These are phyloP conservation scores for Scedosporium apiospermum DNA, from an alignment of 2,329 filamentous ascomycete species.

Conservation along the genomic window DNA sequence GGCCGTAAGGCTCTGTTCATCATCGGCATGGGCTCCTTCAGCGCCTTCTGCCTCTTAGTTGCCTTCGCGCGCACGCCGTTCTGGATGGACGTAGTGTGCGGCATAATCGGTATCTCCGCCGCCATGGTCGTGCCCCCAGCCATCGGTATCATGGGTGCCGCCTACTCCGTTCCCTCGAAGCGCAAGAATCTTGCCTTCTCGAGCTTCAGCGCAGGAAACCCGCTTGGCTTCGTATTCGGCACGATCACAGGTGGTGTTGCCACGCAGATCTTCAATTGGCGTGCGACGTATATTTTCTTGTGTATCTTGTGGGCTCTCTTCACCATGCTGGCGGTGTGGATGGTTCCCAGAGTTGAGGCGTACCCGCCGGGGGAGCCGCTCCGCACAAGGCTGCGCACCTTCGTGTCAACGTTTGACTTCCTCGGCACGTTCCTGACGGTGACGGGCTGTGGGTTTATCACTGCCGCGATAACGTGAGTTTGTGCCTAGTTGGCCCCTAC, in stretches of 20 bases:
- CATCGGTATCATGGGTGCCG: too few species aligned
- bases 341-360: constrained; percentile 46
- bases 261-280: constrained; percentile 52
- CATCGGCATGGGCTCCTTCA: too few species aligned
- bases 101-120: too few species aligned
- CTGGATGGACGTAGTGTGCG: too few species aligned
- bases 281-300: constrained; percentile 52
- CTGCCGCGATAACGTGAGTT: constrained; percentile 47
- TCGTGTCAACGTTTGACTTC: constrained; percentile 49
- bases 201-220: too few species aligned
- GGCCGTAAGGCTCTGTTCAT: too few species aligned
- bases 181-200: too few species aligned
- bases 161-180: too few species aligned
- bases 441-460: constrained; percentile 56
- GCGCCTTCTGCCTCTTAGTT: too few species aligned
- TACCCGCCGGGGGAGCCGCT: constrained; percentile 11
- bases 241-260: constrained; percentile 54
- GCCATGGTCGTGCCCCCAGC: too few species aligned
- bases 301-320: constrained; percentile 55
- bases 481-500: constrained; percentile 3
- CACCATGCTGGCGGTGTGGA: constrained; percentile 47
- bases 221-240: constrained; percentile 13
- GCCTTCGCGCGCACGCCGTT: too few species aligned
- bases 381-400: constrained; percentile 17
- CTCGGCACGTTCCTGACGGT: constrained; percentile 52